Evolutionary conservation across 2,329 filamentous ascomycete species (phyloP).

Genomic region (Verticillium longisporum): DNA sequence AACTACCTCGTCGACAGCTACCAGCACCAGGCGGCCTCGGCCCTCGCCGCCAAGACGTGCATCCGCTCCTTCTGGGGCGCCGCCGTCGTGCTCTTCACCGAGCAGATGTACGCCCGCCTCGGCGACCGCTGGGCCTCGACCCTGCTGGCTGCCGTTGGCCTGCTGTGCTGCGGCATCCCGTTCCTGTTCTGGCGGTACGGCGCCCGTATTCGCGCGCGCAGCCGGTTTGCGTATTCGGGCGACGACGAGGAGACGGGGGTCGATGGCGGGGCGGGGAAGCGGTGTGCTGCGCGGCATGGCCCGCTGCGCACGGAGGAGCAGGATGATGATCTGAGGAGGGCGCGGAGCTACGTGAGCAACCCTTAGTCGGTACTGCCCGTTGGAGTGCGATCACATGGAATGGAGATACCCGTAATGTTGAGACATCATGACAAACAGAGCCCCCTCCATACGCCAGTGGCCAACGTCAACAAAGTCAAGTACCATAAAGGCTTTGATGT

Average conservation of each 20-base stretch:
- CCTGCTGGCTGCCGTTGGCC: conserved; percentile 64
- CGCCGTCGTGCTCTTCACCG: conserved; percentile 68
- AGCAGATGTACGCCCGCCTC: conserved; percentile 70
- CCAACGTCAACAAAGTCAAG: too few species aligned
- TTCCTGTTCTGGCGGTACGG: conserved; percentile 78
- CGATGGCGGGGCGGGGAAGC: conserved; percentile 30
- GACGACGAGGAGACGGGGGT: conserved; percentile 37
- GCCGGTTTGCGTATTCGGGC: conserved; percentile 66
- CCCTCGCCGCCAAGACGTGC: conserved; percentile 75
- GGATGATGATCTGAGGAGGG: conserved; percentile 33
- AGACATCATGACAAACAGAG: too few species aligned
- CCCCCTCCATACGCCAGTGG: too few species aligned
- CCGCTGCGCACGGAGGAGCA: conserved; percentile 23
- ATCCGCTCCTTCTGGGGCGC: conserved; percentile 78
- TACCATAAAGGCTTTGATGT: too few species aligned
- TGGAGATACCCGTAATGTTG: too few species aligned
- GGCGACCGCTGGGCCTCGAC: conserved; percentile 71
- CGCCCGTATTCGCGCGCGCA: conserved; percentile 59
- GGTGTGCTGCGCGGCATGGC: conserved; percentile 14
- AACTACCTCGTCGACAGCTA: conserved; percentile 64
- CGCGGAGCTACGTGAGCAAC: conserved; percentile 39
- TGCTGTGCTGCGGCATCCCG: conserved; percentile 76
- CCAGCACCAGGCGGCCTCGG: conserved; percentile 70
- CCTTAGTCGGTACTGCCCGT: conserved; percentile 20
- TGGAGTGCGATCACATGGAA: too few species aligned